Conservation (phyloP, 331 rosid genomes). For the Malus hybrid region DNA sequence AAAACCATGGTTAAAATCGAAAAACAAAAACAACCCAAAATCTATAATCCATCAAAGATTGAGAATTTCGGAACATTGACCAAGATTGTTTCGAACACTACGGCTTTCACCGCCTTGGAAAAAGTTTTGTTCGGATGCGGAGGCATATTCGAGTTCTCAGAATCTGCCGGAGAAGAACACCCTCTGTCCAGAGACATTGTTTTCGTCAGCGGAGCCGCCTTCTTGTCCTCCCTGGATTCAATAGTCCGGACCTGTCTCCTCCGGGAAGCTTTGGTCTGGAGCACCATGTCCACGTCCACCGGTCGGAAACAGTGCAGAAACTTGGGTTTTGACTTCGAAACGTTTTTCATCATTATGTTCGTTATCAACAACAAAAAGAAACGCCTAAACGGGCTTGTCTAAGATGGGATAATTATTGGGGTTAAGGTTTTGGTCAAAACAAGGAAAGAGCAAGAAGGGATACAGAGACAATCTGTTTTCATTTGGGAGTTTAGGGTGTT, state of each 20-base stretch:
- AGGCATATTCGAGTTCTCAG: neutral
- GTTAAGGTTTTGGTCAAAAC: conserved; percentile 7
- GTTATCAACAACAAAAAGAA: neutral
- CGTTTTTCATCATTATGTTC: conserved; percentile 32
- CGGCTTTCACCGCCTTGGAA: conserved; percentile 37
- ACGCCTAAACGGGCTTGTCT: neutral
- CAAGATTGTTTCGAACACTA: conserved; percentile 41
- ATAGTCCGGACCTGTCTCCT: neutral
- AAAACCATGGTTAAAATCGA: neutral
- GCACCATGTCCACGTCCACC: conserved; percentile 40
- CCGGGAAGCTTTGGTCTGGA: conserved; percentile 17
- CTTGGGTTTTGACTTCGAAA: conserved; percentile 28
- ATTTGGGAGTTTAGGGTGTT: neutral
- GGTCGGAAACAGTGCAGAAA: conserved; percentile 64
- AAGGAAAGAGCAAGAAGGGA: conserved; percentile 9
- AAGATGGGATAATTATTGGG: neutral
- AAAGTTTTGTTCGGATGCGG: conserved; percentile 27
- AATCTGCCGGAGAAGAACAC: neutral
- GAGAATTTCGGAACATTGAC: conserved; percentile 21
- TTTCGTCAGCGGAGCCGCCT: conserved; percentile 5
- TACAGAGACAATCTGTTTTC: conserved; percentile 10
- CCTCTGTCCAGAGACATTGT: conserved; percentile 13
- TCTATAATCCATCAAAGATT: neutral
- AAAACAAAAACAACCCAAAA: neutral
- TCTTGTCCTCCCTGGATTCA: neutral